Conservation (phyloP, 257 asterid species). For the Solanum virginianum region DNA sequence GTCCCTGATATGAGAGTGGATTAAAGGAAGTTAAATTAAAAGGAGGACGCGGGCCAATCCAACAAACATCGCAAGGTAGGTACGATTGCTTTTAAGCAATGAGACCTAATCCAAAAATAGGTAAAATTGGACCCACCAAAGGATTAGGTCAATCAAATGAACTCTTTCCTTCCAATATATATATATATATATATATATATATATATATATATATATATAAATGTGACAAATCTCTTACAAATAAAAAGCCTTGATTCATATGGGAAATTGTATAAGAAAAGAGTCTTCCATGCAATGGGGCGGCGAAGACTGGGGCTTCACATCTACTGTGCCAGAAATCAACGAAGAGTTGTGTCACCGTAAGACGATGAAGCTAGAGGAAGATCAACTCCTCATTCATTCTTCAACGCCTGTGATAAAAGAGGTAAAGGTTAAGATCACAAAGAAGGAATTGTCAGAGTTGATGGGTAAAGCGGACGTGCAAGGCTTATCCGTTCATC, state of each 20-base stretch:
- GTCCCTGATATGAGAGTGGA: too few species aligned
- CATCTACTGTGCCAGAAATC: not conserved
- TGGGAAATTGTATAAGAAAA: constrained; percentile 61
- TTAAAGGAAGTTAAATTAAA: not conserved
- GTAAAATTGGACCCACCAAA: not conserved
- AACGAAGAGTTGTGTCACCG: not conserved
- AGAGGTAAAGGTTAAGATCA: constrained; percentile 49
- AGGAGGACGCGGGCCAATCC: not conserved
- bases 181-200: not conserved
- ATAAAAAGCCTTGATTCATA: not conserved
- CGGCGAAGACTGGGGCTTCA: constrained; percentile 65
- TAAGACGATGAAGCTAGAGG: not conserved
- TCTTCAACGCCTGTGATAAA: not conserved
- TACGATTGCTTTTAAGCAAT: not conserved
- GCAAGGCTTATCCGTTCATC: constrained; percentile 22
- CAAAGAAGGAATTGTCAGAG: constrained; percentile 41
- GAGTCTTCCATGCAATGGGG: constrained; percentile 43
- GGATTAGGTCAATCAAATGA: constrained; percentile 4
- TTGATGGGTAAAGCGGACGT: constrained; percentile 18
- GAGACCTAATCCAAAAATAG: not conserved
- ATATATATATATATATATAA: not conserved
- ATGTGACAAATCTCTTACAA: not conserved
- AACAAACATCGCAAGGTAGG: not conserved
- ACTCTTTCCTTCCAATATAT: not conserved
- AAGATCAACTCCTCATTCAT: not conserved